Evolutionary conservation across 2,329 filamentous ascomycete genomes (phyloP).

Genomic region (Penicillium polonicum): DNA sequence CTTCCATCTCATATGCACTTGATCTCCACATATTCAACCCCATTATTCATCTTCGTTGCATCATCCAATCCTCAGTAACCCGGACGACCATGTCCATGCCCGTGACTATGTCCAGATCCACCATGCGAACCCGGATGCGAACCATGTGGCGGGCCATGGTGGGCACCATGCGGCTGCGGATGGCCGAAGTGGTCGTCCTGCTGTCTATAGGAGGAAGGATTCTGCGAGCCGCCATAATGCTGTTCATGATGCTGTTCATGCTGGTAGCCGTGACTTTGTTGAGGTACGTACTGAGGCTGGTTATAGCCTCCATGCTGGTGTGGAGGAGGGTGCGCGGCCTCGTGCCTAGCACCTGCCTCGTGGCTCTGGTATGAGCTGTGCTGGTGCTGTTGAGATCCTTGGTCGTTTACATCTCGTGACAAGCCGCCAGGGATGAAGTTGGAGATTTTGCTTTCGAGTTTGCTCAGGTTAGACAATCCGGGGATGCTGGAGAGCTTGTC

Average conservation of each 20-base stretch:
- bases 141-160: neutral
- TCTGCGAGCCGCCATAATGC: neutral
- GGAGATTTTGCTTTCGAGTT: constrained; percentile 34
- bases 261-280: neutral
- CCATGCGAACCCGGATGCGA: neutral
- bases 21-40: neutral
- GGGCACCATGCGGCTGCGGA: neutral
- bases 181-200: neutral
- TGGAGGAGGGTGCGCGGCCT: neutral
- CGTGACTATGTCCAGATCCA: neutral
- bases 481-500: constrained; percentile 27
- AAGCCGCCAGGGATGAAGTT: constrained; percentile 30
- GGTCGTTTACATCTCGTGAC: neutral
- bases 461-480: constrained; percentile 40
- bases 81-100: neutral
- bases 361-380: neutral
- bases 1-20: neutral
- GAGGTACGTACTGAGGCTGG: neutral
- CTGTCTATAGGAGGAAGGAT: neutral
- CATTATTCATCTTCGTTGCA: neutral
- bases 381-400: neutral
- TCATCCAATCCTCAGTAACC: neutral
- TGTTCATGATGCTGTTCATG: neutral
- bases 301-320: neutral
- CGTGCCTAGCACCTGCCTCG: neutral